Base-by-base conservation (phyloP, 805 yeast genomes). In the Nadsonia fulvescens region DNA sequence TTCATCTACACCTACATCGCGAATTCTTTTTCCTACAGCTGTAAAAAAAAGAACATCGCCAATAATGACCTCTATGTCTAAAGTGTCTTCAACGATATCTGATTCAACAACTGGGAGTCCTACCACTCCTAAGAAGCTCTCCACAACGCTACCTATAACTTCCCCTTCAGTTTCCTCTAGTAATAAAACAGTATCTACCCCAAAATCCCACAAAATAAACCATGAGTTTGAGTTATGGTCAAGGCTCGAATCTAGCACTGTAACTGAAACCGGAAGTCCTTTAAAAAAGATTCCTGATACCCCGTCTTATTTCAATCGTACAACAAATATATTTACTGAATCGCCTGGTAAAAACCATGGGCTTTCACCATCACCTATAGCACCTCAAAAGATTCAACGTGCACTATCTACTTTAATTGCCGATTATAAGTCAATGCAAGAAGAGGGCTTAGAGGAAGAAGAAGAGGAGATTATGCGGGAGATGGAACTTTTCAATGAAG, bases 391-490 rank as follows among this genome's bases (percentile, higher is more conserved):
- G 33, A 37, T 38, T 5, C 39, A 41, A 3, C 47, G 55, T 23
- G 44, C 57, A 3, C 32, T 70, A 6, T 53, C 62, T 3, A 61
- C 60, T 18, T 46, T 70, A 20, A 60, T 58, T 35, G 50, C 56
- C 22, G 75, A 65, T 30, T 51, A 57, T 9, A 43, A 49, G 18
- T 53, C 47, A 23, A 30, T 23, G n/a, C 14, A 27, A 29, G 33
- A 19, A 38, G 28, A 34, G 37, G 36, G 34, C 6, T 17, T 29
- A 20, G 38, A 39, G 22, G 25, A 27, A 9, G 36, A 23, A 3
- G 40, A 33, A 9, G 42, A 30, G 5, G 36, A n/a, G n/a, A n/a
- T n/a, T n/a, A n/a, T n/a, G n/a, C n/a, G n/a, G n/a, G n/a, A n/a
- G n/a, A n/a, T n/a, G n/a, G n/a, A n/a, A n/a, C n/a, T n/a, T n/a